phyloP scores from a whole-genome alignment of 352 stramenopile genomes.

The Globisporangium echinulatum region DNA sequence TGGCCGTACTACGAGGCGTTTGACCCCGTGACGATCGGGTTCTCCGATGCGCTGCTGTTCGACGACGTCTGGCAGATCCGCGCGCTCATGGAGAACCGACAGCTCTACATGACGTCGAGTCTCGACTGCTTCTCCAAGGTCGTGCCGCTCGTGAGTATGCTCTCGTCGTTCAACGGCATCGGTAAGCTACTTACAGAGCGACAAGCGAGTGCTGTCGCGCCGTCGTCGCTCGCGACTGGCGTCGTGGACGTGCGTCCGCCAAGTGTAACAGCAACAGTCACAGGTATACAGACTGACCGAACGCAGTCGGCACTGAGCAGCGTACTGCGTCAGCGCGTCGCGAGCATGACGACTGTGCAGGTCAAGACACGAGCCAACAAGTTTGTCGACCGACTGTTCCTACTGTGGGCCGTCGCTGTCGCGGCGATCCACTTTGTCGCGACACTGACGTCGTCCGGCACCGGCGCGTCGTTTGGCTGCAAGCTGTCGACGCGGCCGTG shows the following conservation, averaged over 20 bases:
- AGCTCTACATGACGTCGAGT: slow-evolving; percentile 11
- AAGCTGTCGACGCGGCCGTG: neutral
- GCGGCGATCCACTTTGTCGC: slow-evolving; percentile 4
- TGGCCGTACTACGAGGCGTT: slow-evolving; percentile 17
- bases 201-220: too few relatives aligned
- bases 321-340: neutral
- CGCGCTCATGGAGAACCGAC: slow-evolving; percentile 19
- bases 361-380: slow-evolving; percentile 5
- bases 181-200: neutral
- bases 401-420: slow-evolving; percentile 5
- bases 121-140: slow-evolving; percentile 17
- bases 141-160: slow-evolving; percentile 19
- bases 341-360: slow-evolving; percentile 1
- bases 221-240: too few relatives aligned
- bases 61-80: neutral
- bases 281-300: neutral
- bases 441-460: neutral
- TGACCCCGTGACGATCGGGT: slow-evolving; percentile 10
- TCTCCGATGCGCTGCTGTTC: slow-evolving; percentile 2
- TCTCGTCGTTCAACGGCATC: slow-evolving; percentile 6
- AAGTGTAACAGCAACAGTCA: too few relatives aligned
- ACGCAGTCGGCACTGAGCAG: too few relatives aligned
- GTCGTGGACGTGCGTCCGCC: too few relatives aligned
- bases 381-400: slow-evolving; percentile 17
- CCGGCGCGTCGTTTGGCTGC: neutral